A percentile compares a stretch with the other conserved stretches of the same genome.
phyloP scores from a whole-genome alignment of 257 asterid genomes.

The Solanum ossicruentum region DNA sequence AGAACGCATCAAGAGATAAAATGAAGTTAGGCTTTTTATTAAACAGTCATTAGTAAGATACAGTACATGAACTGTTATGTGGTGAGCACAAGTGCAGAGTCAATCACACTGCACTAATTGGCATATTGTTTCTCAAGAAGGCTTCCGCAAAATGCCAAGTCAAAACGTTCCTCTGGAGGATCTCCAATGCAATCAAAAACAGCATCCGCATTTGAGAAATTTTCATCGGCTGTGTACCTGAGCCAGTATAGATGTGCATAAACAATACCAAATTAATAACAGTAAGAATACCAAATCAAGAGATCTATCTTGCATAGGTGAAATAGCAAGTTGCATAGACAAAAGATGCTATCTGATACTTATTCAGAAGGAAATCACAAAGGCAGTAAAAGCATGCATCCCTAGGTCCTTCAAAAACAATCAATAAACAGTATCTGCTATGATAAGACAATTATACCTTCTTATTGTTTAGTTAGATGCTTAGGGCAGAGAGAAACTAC shows the following conservation, averaged over 20 bases:
- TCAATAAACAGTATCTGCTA: not conserved
- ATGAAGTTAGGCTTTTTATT: not conserved
- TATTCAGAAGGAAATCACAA: not conserved
- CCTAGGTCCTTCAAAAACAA: not conserved
- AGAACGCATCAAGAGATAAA: not conserved
- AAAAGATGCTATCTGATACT: not conserved
- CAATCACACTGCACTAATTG: slow-evolving; percentile 14
- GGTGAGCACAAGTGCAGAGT: not conserved
- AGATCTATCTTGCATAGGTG: not conserved
- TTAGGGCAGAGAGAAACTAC: not conserved
- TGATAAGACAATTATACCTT: not conserved
- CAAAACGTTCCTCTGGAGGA: slow-evolving; percentile 85
- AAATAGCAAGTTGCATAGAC: not conserved
- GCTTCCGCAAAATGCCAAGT: slow-evolving; percentile 70
- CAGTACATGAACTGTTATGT: not conserved
- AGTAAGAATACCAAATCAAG: not conserved
- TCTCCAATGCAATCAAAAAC: slow-evolving; percentile 96
- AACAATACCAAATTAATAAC: not conserved
- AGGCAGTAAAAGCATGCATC: not conserved
- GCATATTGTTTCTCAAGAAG: slow-evolving; percentile 72
- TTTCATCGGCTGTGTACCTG: slow-evolving; percentile 87
- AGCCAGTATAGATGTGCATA: not conserved
- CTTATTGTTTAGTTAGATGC: not conserved
- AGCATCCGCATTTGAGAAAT: slow-evolving; percentile 85
- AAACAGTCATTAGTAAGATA: not conserved